These are phyloP conservation scores for Paraphaeosphaeria sporulosa DNA, from an alignment of 2,329 filamentous ascomycete species.

Conservation along the genomic window DNA sequence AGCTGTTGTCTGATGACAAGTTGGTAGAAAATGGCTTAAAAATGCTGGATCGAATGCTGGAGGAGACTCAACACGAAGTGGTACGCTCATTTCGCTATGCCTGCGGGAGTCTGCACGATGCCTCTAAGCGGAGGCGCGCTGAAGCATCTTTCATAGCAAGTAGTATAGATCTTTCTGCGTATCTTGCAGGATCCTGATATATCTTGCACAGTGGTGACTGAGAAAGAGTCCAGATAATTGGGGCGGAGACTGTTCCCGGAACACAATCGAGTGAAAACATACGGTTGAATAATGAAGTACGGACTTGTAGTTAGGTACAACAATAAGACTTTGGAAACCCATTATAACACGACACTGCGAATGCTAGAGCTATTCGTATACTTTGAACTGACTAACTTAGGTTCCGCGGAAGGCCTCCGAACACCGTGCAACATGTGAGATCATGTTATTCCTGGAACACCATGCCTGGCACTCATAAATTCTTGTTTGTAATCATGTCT, in stretches of 20 bases:
- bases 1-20: conserved; percentile 23
- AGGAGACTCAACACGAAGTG: conserved; percentile 21
- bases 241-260: no score
- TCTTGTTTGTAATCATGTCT: conserved; percentile 15
- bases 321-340: background rate
- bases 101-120: conserved; percentile 22
- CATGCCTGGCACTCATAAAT: background rate
- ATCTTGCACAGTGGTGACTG: background rate
- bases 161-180: conserved; percentile 15
- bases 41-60: conserved; percentile 19
- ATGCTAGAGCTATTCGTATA: conserved; percentile 1
- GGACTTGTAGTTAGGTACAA: no score
- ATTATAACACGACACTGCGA: background rate
- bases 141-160: conserved; percentile 19
- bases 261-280: no score
- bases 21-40: conserved; percentile 26
- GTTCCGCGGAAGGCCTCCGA: conserved; percentile 18
- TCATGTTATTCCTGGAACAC: conserved; percentile 2
- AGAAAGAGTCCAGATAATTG: background rate
- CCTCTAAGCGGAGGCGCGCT: conserved; percentile 21
- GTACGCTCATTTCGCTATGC: conserved; percentile 21
- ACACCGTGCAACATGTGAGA: background rate
- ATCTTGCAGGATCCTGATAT: conserved; percentile 6
- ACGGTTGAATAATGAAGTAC: no score
- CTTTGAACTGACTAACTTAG: conserved; percentile 14